Evolutionary conservation across 1,139 yeast genomes (phyloP).

Genomic region (Magnusiomyces starmeri): DNA sequence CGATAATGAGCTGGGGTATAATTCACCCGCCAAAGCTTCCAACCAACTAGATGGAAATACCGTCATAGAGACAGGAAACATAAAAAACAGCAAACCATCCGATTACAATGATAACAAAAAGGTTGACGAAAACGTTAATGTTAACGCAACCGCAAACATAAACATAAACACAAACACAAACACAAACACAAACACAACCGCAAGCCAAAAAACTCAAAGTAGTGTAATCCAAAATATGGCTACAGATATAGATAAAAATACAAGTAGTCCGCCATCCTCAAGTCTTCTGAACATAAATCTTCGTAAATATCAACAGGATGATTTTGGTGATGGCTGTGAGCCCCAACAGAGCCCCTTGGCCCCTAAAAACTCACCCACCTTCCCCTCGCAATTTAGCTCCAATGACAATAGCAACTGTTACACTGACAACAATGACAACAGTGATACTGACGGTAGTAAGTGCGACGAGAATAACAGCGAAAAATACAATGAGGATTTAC

Average conservation of each 20-base stretch:
- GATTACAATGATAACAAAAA: neutral
- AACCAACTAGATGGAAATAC: neutral
- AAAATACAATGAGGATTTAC: conserved; percentile 23
- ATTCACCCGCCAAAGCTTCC: neutral
- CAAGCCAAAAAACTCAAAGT: neutral
- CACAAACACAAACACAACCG: neutral
- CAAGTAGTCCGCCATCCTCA: too few species aligned
- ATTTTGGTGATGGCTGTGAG: neutral
- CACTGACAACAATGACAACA: too few species aligned
- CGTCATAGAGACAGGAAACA: too few species aligned
- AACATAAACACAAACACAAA: neutral
- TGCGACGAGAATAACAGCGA: conserved; percentile 5
- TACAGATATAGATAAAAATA: too few species aligned
- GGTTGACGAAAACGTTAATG: neutral
- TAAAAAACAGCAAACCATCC: neutral
- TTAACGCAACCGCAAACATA: neutral
- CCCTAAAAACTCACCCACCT: neutral
- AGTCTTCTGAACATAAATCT: too few species aligned
- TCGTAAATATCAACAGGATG: neutral
- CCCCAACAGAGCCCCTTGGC: neutral
- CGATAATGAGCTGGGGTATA: neutral
- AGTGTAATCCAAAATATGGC: too few species aligned
- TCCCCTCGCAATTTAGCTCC: too few species aligned
- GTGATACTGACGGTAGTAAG: neutral
- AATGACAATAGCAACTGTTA: too few species aligned